Percentiles rank a stretch among this genome's conserved stretches.
Evolutionary conservation across 2,329 filamentous ascomycete genomes (phyloP).

Genomic region (Harringtonia aguacate): DNA sequence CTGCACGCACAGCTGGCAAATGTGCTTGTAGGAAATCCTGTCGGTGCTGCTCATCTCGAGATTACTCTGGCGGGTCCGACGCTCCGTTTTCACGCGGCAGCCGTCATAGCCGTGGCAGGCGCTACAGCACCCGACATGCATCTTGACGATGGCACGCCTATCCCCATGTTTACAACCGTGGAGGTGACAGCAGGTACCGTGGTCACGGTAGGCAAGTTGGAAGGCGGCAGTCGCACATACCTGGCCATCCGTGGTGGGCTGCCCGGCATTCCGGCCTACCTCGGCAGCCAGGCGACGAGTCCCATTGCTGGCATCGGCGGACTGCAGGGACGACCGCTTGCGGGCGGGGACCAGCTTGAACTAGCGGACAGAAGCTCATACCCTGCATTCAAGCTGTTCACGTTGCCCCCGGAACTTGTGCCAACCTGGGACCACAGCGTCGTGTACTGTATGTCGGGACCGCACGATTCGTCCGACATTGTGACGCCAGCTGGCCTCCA

Average conservation of each 20-base stretch:
- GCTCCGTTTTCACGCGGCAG: conserved; percentile 40
- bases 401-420: no score
- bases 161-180: conserved; percentile 45
- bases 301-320: conserved; percentile 45
- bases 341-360: conserved; percentile 41
- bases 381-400: no score
- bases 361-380: no score
- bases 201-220: not conserved
- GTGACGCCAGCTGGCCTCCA: no score
- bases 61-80: conserved; percentile 52
- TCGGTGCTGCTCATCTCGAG: conserved; percentile 42
- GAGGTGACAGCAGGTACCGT: conserved; percentile 21
- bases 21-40: conserved; percentile 44
- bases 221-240: conserved; percentile 37
- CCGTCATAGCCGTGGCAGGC: conserved; percentile 46
- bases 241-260: conserved; percentile 36
- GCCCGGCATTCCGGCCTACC: conserved; percentile 37
- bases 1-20: conserved; percentile 48
- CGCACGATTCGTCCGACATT: no score
- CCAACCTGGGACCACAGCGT: no score
- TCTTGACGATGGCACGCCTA: conserved; percentile 34
- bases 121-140: conserved; percentile 38
- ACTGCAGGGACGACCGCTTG: conserved; percentile 44
- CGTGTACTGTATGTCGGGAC: no score
- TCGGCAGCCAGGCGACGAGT: conserved; percentile 44